Evolutionary conservation across 1,139 yeast genomes (phyloP).

Genomic region (Yamadazyma pseudoaaseri): DNA sequence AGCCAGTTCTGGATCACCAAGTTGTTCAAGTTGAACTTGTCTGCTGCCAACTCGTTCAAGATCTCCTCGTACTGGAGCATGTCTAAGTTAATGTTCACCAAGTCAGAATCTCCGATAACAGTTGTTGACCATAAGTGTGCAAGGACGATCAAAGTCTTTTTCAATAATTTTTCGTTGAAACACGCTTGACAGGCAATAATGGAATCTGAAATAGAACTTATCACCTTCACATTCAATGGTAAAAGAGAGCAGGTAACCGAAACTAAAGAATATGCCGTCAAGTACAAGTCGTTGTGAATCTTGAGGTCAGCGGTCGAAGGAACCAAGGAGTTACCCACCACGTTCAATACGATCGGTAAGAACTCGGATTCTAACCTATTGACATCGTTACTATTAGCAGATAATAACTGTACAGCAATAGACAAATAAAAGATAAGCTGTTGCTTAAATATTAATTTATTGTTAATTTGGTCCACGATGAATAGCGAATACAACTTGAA

Average conservation of each 20-base stretch:
- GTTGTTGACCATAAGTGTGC: constrained; percentile 43
- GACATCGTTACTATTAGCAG: constrained; percentile 34
- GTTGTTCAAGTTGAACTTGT: constrained; percentile 30
- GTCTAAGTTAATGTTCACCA: constrained; percentile 9
- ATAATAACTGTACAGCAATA: constrained; percentile 61
- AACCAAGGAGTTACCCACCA: constrained; percentile 52
- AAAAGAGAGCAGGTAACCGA: constrained; percentile 76
- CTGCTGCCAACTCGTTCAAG: constrained; percentile 18
- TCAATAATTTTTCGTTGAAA: constrained; percentile 18
- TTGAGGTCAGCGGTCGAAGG: constrained; percentile 34
- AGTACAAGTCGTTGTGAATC: constrained; percentile 61
- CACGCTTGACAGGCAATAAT: constrained; percentile 35
- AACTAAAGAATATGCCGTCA: constrained; percentile 79
- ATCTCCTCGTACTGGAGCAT: constrained; percentile 6
- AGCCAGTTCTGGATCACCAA: constrained; percentile 30
- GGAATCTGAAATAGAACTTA: constrained; percentile 69
- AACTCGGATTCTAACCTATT: constrained; percentile 28
- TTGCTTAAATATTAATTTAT: constrained; percentile 60
- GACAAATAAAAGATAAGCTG: constrained; percentile 79
- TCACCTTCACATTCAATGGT: constrained; percentile 61
- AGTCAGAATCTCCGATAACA: constrained; percentile 17
- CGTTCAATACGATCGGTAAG: constrained; percentile 54
- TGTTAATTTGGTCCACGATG: constrained; percentile 52
- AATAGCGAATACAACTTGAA: constrained; percentile 64
- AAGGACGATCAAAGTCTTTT: constrained; percentile 39